Base-by-base conservation (phyloP, 768 basidiomycete species). In the Hydnomerulius pinastri region DNA sequence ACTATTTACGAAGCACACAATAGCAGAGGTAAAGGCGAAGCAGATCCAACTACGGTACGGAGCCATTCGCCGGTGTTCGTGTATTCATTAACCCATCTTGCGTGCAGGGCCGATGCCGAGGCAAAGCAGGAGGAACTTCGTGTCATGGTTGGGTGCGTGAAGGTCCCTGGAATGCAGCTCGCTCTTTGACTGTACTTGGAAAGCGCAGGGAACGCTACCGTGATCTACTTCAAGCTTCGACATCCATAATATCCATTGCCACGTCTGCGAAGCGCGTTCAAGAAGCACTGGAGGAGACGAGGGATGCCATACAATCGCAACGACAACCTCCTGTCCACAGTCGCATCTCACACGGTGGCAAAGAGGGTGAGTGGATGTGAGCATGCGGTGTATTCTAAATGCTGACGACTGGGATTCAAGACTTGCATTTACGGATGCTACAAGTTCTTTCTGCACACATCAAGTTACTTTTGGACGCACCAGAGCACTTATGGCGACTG, bases 381-480 rank as follows among this genome's bases (percentile, higher is more conserved):
- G 32, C 8, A 37, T 48, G 17, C 43, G 46, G 33, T 25, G 30
- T 41, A 36, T 48, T 44, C 43, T 53, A 25, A 43, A 25, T 44
- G 5, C 44, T 46, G 7, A 33, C 18, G 2, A 38, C 29, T 43
- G 29, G 37, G 42, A 20, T 20, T 30, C 43, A 36, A 89, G 90
- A 92, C 61, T 68, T 77, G 23, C 85, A 90, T 58, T 64, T 93
- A 23, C 80, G 79, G 49, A 73, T 79, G 11, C 61, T 93, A 35
- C 91, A 92, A 58, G 70, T 83, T 7, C 77, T 94, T 15, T 87
- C 93, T 23, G 91, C 92, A 1, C 92, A 96, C 62, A 77, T 97
- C 61, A 96, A 95, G 66, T 71, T 97, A n/a, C 77, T 97, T 15
- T 71, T 97, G 6, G 94, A 97, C 68, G 86, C 91, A 8, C 92